phyloP scores from a whole-genome alignment of 2,329 filamentous ascomycete genomes.

The Didymella segeticola region DNA sequence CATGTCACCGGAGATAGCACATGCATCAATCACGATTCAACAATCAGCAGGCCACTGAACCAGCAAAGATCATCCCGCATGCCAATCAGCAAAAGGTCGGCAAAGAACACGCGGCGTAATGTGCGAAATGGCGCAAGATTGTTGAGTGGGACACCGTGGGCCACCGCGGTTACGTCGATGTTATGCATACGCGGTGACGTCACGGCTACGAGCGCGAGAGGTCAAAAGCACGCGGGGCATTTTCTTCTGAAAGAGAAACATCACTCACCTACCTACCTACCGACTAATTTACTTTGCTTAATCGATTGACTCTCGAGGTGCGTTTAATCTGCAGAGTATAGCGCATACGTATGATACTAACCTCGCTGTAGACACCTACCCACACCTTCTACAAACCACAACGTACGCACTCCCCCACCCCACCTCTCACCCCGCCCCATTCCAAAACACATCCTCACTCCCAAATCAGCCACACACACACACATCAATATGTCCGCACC shows the following conservation, averaged over 20 bases:
- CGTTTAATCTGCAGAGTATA: not conserved
- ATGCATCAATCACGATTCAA: not conserved
- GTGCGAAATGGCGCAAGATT: constrained; percentile 14
- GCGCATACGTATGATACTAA: not conserved
- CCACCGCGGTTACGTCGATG: constrained; percentile 14
- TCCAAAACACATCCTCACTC: not conserved
- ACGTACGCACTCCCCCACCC: not conserved
- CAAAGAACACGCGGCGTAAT: constrained; percentile 13
- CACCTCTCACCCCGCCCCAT: not conserved
- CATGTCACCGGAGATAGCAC: constrained; percentile 4
- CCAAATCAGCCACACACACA: constrained; percentile 6
- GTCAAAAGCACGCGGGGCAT: constrained; percentile 19
- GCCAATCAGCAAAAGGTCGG: constrained; percentile 9
- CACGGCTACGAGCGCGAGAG: constrained; percentile 4
- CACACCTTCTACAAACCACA: not conserved
- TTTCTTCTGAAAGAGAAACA: constrained; percentile 2
- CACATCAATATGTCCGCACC: constrained; percentile 67
- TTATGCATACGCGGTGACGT: constrained; percentile 14
- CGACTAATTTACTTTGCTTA: no score
- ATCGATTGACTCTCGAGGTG: not conserved
- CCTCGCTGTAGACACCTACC: not conserved
- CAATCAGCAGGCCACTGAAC: constrained; percentile 5
- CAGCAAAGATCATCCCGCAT: constrained; percentile 9
- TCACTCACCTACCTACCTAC: no score
- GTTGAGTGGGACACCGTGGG: constrained; percentile 10